Conservation (phyloP, 768 basidiomycete genomes). For the Boletus sp. region DNA sequence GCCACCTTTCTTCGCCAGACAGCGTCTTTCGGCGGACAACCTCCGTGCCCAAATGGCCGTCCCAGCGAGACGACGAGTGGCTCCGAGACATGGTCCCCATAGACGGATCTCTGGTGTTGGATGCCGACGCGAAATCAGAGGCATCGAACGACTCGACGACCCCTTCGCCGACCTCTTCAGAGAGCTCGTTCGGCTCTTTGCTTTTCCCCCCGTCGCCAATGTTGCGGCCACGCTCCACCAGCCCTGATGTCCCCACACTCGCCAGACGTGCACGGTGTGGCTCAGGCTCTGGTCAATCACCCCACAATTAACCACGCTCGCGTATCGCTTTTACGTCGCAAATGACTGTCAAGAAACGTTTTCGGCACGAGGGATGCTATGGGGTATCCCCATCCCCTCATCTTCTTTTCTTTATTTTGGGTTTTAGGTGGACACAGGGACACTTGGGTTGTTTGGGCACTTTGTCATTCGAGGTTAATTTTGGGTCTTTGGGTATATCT, state of each 20-base stretch:
- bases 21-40: slow-evolving; percentile 47
- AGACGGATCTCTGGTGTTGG: slow-evolving; percentile 6
- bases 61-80: slow-evolving; percentile 57
- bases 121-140: slow-evolving; percentile 21
- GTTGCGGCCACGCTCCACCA: slow-evolving; percentile 25
- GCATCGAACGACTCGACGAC: slow-evolving; percentile 6
- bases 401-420: slow-evolving; percentile 17
- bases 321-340: slow-evolving; percentile 26
- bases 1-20: slow-evolving; percentile 49
- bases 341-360: slow-evolving; percentile 20
- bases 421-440: slow-evolving; percentile 14
- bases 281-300: slow-evolving; percentile 11
- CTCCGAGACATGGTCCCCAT: slow-evolving; percentile 60
- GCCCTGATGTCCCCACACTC: slow-evolving; percentile 16
- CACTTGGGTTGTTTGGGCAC: slow-evolving; percentile 4
- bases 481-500: slow-evolving; percentile 7
- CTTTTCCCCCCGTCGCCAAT: slow-evolving; percentile 19
- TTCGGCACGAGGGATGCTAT: slow-evolving; percentile 21
- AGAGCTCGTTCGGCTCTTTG: slow-evolving; percentile 10
- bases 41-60: slow-evolving; percentile 37
- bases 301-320: slow-evolving; percentile 14
- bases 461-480: neutral
- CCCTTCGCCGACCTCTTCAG: slow-evolving; percentile 24
- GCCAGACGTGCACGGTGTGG: slow-evolving; percentile 9
- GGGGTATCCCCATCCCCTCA: slow-evolving; percentile 1